These are phyloP conservation scores for Xylaria sp. DNA, from an alignment of 2,329 filamentous ascomycete species.

Conservation along the genomic window DNA sequence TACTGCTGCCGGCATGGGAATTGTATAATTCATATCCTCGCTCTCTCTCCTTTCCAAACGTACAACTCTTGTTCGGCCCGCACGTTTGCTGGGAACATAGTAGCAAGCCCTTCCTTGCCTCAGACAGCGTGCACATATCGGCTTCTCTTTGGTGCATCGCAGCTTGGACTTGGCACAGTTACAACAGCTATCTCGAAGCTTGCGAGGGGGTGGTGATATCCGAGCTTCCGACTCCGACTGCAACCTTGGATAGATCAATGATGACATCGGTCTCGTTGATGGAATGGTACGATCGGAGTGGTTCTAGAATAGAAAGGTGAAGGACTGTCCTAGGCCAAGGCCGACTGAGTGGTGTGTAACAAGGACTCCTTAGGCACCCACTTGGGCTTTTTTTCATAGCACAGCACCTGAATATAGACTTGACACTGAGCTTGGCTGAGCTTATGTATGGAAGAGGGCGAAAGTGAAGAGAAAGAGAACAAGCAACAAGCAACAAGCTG, in stretches of 20 bases:
- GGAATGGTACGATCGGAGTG: no score
- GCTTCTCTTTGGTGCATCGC: slow-evolving; percentile 7
- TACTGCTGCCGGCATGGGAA: background rate
- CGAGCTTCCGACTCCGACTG: background rate
- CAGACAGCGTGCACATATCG: slow-evolving; percentile 1
- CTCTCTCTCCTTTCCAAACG: background rate
- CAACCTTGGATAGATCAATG: background rate
- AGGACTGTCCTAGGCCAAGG: background rate
- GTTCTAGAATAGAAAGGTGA: background rate
- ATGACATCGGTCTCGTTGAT: background rate
- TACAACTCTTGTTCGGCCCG: background rate
- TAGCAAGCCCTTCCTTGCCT: background rate
- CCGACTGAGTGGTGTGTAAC: background rate
- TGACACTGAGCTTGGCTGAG: background rate
- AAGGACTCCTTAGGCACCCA: background rate
- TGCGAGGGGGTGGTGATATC: background rate
- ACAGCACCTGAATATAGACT: background rate
- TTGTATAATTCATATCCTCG: background rate
- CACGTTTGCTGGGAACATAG: background rate
- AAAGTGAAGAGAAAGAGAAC: background rate
- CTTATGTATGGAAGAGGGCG: background rate
- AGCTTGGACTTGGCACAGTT: slow-evolving; percentile 10
- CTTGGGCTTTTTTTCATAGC: background rate
- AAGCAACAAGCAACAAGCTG: background rate
- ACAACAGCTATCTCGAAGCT: slow-evolving; percentile 6